These are phyloP conservation scores for Eurotiales sp. DNA, from an alignment of 2,329 filamentous ascomycete genomes.

Conservation along the genomic window DNA sequence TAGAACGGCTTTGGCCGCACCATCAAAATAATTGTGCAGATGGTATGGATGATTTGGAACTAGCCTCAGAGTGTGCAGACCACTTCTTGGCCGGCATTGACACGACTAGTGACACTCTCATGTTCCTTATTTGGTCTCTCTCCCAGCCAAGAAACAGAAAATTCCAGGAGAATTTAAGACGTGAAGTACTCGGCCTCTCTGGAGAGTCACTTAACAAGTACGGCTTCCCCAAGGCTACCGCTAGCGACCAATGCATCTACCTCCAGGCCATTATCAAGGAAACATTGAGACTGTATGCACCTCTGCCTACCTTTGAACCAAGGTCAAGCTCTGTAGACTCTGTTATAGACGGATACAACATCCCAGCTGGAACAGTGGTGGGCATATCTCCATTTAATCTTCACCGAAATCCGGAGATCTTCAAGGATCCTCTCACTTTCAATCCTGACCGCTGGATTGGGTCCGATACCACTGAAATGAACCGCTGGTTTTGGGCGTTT, in stretches of 20 bases:
- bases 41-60: constrained; percentile 43
- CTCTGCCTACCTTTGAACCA: neutral
- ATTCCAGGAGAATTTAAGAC: neutral
- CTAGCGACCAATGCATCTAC: neutral
- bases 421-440: neutral
- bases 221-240: neutral
- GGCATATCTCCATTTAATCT: neutral
- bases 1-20: constrained; percentile 29
- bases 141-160: neutral
- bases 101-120: constrained; percentile 47
- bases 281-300: neutral
- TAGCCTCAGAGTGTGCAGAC: constrained; percentile 53
- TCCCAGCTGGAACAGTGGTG: neutral
- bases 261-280: neutral
- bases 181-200: neutral
- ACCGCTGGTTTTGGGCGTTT: neutral
- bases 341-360: neutral
- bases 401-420: neutral
- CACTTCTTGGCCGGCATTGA: constrained; percentile 53
- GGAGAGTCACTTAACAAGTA: neutral
- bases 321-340: neutral
- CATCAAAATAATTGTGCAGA: constrained; percentile 24
- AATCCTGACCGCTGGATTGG: neutral
- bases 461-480: neutral
- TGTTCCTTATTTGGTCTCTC: neutral